These are phyloP conservation scores for Sporothrix variecibatus DNA, from an alignment of 2,329 filamentous ascomycete genomes.

Conservation along the genomic window DNA sequence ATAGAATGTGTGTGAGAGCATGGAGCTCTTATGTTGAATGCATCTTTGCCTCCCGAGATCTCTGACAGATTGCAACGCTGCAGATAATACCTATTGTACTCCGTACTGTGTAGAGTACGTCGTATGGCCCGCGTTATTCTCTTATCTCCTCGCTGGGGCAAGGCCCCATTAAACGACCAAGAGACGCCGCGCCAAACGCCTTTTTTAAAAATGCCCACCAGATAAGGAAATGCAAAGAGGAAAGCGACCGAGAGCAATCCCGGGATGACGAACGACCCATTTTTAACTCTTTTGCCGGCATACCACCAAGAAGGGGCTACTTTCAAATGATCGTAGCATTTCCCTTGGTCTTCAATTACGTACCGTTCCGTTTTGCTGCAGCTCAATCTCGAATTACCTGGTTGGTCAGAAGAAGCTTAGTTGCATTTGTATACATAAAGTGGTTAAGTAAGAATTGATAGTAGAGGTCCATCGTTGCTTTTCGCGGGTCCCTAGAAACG, in stretches of 20 bases:
- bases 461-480: background rate
- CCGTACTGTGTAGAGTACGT: background rate
- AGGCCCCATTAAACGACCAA: background rate
- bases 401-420: background rate
- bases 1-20: too few species aligned
- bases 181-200: slow-evolving; percentile 2
- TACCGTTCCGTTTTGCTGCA: background rate
- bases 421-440: background rate
- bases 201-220: background rate
- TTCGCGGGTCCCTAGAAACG: background rate
- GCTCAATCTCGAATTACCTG: slow-evolving; percentile 6
- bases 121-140: background rate
- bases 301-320: background rate
- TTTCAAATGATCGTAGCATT: background rate
- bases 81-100: background rate
- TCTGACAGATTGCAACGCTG: background rate
- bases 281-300: background rate
- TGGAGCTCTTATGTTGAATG: background rate
- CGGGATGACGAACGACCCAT: background rate
- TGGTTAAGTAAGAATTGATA: background rate
- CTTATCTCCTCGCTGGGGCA: slow-evolving; percentile 7
- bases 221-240: background rate
- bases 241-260: background rate
- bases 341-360: background rate
- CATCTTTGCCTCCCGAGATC: background rate